Percentiles rank a stretch among this genome's conserved stretches.
Evolutionary conservation across 148 eudicot species (phyloP).

Genomic region (Oxyria digyna): DNA sequence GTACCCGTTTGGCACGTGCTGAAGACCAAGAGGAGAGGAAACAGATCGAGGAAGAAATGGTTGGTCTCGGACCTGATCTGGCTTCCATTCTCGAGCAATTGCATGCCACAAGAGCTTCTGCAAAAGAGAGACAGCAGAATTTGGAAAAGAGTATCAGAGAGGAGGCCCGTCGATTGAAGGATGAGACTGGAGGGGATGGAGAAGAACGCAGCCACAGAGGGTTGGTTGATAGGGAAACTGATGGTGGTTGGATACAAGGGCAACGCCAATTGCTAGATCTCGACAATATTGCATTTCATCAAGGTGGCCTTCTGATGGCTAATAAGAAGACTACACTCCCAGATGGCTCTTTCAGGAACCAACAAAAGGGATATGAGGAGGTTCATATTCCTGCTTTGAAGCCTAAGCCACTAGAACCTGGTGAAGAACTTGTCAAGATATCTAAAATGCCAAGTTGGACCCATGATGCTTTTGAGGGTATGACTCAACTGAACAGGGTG

Average conservation of each 20-base stretch:
- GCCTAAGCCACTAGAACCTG: slow-evolving; percentile 38
- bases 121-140: slow-evolving; percentile 68
- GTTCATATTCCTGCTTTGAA: slow-evolving; percentile 73
- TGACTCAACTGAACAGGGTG: slow-evolving; percentile 55
- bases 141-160: slow-evolving; percentile 62
- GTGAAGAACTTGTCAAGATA: slow-evolving; percentile 47
- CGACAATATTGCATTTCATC: slow-evolving; percentile 46
- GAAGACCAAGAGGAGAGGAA: slow-evolving; percentile 60
- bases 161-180: slow-evolving; percentile 65
- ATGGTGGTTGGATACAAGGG: slow-evolving; percentile 54
- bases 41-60: slow-evolving; percentile 63
- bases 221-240: slow-evolving; percentile 38
- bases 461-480: slow-evolving; percentile 59
- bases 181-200: slow-evolving; percentile 38
- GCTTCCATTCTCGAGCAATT: slow-evolving; percentile 59
- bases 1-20: no score
- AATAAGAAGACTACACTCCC: slow-evolving; percentile 55
- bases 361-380: slow-evolving; percentile 56
- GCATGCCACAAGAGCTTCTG: slow-evolving; percentile 72
- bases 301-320: slow-evolving; percentile 63
- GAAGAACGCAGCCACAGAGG: slow-evolving; percentile 29
- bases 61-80: slow-evolving; percentile 33
- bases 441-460: slow-evolving; percentile 69
- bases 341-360: slow-evolving; percentile 44
- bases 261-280: slow-evolving; percentile 66